These are phyloP conservation scores for Colletotrichum viniferum DNA, from an alignment of 2,329 filamentous ascomycete species.

Conservation along the genomic window DNA sequence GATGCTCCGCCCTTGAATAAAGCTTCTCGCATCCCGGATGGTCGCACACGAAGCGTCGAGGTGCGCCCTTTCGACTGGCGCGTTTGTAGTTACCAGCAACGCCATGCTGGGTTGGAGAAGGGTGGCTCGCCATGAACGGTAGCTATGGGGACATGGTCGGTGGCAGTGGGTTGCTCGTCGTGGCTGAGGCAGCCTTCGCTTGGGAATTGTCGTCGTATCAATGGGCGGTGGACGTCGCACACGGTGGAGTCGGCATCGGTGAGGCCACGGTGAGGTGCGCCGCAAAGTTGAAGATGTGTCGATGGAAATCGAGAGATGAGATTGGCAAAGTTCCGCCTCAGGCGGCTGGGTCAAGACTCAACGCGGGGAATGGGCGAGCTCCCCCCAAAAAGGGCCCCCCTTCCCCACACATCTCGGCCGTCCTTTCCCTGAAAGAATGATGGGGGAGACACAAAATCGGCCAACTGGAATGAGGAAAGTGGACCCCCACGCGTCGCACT, in stretches of 20 bases:
- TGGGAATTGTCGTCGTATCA: neutral
- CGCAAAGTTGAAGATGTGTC: neutral
- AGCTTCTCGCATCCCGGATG: conserved; percentile 77
- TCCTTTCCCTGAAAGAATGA: neutral
- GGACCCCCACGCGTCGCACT: neutral
- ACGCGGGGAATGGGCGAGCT: neutral
- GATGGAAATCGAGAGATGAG: neutral
- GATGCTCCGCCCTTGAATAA: conserved; percentile 81
- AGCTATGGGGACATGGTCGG: conserved; percentile 1
- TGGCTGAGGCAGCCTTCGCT: neutral
- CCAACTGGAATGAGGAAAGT: neutral
- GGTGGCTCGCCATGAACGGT: conserved; percentile 5
- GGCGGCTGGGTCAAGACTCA: neutral
- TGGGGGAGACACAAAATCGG: neutral
- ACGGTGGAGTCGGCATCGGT: neutral
- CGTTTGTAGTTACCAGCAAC: conserved; percentile 46
- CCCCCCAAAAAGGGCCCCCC: neutral
- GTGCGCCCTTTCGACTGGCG: conserved; percentile 55
- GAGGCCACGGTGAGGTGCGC: neutral
- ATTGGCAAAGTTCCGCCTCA: conserved; percentile 2
- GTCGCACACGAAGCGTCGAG: conserved; percentile 64
- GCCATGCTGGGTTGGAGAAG: conserved; percentile 4
- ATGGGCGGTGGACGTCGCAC: neutral
- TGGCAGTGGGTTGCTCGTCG: neutral
- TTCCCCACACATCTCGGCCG: neutral